These are phyloP conservation scores for Xylaria sp. DNA, from an alignment of 2,329 filamentous ascomycete species.

Conservation along the genomic window DNA sequence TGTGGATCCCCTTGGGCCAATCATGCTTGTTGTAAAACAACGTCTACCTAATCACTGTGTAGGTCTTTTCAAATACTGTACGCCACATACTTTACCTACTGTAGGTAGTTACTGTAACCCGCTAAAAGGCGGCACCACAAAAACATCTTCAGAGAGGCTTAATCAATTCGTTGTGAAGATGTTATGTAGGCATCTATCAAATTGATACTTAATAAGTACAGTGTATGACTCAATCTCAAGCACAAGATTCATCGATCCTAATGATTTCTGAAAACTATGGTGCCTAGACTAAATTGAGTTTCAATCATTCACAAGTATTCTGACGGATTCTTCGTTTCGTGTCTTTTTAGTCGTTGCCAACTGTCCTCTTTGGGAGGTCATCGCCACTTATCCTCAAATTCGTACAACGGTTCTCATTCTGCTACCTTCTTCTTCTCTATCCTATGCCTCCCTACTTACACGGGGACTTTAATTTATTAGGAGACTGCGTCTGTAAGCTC, in stretches of 20 bases:
- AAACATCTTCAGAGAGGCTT: not conserved
- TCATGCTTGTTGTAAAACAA: slow-evolving; percentile 38
- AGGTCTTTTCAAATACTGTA: not conserved
- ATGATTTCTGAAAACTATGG: slow-evolving; percentile 9
- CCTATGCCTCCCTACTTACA: not conserved
- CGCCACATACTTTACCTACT: no score
- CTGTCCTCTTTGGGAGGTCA: slow-evolving; percentile 46
- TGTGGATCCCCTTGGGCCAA: slow-evolving; percentile 43
- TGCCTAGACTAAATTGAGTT: slow-evolving; percentile 5
- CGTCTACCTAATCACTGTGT: slow-evolving; percentile 29
- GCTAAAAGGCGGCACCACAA: not conserved
- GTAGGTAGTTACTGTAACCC: no score
- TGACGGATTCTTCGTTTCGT: slow-evolving; percentile 39
- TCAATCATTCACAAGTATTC: slow-evolving; percentile 23
- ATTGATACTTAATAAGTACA: not conserved
- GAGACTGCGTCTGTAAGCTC: not conserved
- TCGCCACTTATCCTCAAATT: slow-evolving; percentile 44
- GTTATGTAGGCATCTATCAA: not conserved
- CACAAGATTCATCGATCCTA: not conserved
- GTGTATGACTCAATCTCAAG: not conserved
- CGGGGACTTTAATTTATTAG: not conserved
- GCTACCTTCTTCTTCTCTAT: not conserved
- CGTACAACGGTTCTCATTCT: slow-evolving; percentile 13
- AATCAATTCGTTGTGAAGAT: not conserved
- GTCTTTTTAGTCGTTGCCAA: slow-evolving; percentile 47